Evolutionary conservation across 192 early-diverging fungal genomes (phyloP).

Genomic region (Podila epicladia): DNA sequence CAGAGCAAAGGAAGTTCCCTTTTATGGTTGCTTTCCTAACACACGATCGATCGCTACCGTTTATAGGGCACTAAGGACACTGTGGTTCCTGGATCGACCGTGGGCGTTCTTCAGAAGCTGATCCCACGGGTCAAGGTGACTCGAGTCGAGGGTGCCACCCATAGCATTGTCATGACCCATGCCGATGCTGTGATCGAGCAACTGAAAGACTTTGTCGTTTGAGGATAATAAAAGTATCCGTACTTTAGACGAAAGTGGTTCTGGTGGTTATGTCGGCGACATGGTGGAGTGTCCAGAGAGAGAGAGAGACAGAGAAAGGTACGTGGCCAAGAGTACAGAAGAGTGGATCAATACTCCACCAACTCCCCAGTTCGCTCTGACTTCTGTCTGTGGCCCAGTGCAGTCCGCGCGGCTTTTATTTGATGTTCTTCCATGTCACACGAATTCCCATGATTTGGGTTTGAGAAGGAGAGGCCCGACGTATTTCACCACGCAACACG

Average conservation of each 20-base stretch:
- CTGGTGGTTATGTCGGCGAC: no score
- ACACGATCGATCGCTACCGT: background rate
- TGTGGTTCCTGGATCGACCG: constrained; percentile 27
- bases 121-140: constrained; percentile 40
- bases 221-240: background rate
- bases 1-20: background rate
- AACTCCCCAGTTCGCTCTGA: no score
- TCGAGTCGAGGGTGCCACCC: constrained; percentile 34
- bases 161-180: constrained; percentile 46
- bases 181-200: constrained; percentile 16
- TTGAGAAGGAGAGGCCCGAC: background rate
- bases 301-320: no score
- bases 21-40: background rate
- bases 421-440: background rate
- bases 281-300: no score
- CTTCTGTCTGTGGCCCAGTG: no score
- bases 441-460: constrained; percentile 3
- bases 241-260: no score
- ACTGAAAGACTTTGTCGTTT: constrained; percentile 19
- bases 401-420: background rate
- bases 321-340: no score
- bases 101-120: constrained; percentile 21
- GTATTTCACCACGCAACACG: constrained; percentile 1
- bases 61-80: constrained; percentile 39
- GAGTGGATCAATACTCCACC: no score